Base-by-base conservation (phyloP, 345 rosid genomes). In the Viola odorata region DNA sequence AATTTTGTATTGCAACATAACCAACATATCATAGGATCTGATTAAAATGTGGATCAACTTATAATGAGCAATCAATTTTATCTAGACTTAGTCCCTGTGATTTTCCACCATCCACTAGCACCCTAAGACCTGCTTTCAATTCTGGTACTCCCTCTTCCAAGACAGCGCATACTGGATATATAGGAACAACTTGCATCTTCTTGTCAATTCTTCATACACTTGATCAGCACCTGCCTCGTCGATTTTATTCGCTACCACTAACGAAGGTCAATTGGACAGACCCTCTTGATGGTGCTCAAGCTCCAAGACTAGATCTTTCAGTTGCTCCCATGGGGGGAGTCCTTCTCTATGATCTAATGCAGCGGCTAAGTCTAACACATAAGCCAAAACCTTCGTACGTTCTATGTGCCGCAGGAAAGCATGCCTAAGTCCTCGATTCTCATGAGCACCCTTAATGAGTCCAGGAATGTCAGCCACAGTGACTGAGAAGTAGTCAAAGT, bases 381-480 rank as follows among this genome's bases (percentile, higher is more conserved):
- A 92, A 7, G 96, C 98, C 67, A 92, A 69, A 64, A 92, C 97
- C 80, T 87, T 84, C 1, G 98, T 87, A n/a, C 98, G 81, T 66
- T 92, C 96, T 32, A 92, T 87, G 82, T 92, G 98, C 6, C 96
- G 84, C 37, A 89, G 75, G 67, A 92, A 92, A 48, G 96, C 85
- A 32, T 92, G 50, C 8, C 50, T 13, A 10, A 47, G 50, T 6
- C 50, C 50, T 4, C 50, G 50, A 47, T 47, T 47, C 50, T 47
- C 50, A 47, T 47, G 50, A 47, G 50, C 50, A 47, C 50, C 50
- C 50, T 47, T 47, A 6, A 92, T 84, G 32, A 92, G 91, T 55
- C 98, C 98, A 0, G 98, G 97, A 58, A 92, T 85, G 68, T 92
- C 98, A 1, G 98, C 98, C 65, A 92, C 91, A 6, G 94, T 89